These are phyloP conservation scores for Fusarium euwallaceae DNA, from an alignment of 2,329 filamentous ascomycete species.

Conservation along the genomic window DNA sequence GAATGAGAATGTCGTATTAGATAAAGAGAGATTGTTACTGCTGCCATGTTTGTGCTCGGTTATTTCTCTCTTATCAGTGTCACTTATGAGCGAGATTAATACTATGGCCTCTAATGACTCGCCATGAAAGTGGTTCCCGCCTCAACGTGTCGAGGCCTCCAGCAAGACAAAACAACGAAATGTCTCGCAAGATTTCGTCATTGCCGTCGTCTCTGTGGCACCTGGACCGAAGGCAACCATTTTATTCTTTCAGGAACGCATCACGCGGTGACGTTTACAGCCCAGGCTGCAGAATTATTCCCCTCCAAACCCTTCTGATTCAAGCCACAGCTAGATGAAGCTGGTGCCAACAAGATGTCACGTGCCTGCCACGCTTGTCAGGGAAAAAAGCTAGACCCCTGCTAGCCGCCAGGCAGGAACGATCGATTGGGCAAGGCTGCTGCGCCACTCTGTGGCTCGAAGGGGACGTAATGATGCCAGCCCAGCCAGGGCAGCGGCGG, in stretches of 20 bases:
- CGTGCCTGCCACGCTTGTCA: constrained; percentile 20
- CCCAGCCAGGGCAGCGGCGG: constrained; percentile 11
- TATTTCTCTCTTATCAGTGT: not conserved
- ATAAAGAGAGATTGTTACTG: not conserved
- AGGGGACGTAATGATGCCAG: constrained; percentile 34
- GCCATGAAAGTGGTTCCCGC: constrained; percentile 1
- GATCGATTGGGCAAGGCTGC: constrained; percentile 12
- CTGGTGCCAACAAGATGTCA: constrained; percentile 11
- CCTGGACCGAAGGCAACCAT: constrained; percentile 28
- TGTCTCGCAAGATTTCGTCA: constrained; percentile 7
- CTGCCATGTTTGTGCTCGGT: not conserved
- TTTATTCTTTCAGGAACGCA: constrained; percentile 23
- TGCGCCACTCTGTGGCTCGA: constrained; percentile 47
- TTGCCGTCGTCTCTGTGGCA: not conserved
- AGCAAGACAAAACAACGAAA: constrained; percentile 7
- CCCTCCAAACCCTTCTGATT: constrained; percentile 6
- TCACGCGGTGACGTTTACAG: constrained; percentile 41
- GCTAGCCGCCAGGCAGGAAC: not conserved
- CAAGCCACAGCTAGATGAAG: constrained; percentile 32
- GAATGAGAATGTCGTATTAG: not conserved
- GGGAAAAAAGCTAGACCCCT: not conserved
- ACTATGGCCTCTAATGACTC: not conserved
- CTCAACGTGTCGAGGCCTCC: constrained; percentile 11
- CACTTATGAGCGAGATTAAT: not conserved
- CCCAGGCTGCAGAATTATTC: constrained; percentile 43